Base-by-base conservation (phyloP, 148 eudicot genomes). In the Rhododendron simsii region DNA sequence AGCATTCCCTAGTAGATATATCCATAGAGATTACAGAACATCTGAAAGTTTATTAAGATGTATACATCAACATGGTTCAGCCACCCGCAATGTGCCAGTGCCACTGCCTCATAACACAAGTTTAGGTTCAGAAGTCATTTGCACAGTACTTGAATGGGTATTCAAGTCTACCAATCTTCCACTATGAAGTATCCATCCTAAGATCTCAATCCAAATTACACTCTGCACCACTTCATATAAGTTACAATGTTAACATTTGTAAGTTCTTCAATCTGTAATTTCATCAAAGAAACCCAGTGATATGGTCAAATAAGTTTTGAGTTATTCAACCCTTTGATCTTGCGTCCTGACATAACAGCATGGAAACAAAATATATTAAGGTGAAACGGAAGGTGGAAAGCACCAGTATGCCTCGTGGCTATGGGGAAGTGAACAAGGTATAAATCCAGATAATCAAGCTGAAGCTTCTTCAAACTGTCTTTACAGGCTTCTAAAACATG, bases 401-500 rank as follows among this genome's bases (percentile, higher is more conserved):
- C 85, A 96, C 98, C 98, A 33, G 99, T 96, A 83, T 96, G 99
- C 88, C 89, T 93, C 41, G 94, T 95, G 84, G 99, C 98, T 75
- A 96, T 84, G 28, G 99, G 99, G 88, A 96, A 96, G 91, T 96
- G 99, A 90, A 96, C 88, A 14, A 96, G 93, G 91, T 95, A 96
- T 2, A 96, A 87, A 89, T 96, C 99, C 59, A 96, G 88, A 95
- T 96, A 96, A 71, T 93, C 96, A 16, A 96, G 93, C 63, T 89
- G 93, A 83, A 96, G 94, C 86, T 96, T 95, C 94, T 94, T 92
- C 47, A 96, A 87, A 85, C 98, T 96, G 87, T 94, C 93, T 91
- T 96, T 93, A 80, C 99, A 96, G 81, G 99, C 99, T 87, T 96
- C 99, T 73, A 88, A 74, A 59, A 96, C 99, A 91, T 96, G 98